phyloP scores from a whole-genome alignment of 2,329 filamentous ascomycete species.

The Fusarium buharicum region DNA sequence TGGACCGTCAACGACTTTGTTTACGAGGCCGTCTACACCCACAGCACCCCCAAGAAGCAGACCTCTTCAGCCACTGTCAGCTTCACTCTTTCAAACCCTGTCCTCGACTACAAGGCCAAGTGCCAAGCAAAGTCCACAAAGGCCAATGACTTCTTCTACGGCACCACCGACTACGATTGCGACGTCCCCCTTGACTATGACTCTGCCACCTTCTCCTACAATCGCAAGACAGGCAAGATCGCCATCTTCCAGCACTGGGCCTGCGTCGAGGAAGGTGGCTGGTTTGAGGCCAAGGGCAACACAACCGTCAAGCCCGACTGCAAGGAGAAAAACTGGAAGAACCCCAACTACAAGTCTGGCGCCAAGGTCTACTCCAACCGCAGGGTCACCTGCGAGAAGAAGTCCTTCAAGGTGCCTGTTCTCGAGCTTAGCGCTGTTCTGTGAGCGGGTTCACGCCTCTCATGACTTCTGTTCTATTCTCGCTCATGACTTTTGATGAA shows the following conservation, averaged over 20 bases:
- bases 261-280: slow-evolving; percentile 55
- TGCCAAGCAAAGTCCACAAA: slow-evolving; percentile 56
- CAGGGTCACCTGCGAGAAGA: slow-evolving; percentile 44
- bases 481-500: slow-evolving; percentile 4
- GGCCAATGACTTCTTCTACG: slow-evolving; percentile 61
- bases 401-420: slow-evolving; percentile 42
- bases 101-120: slow-evolving; percentile 51
- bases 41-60: slow-evolving; percentile 61
- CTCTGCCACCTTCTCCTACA: slow-evolving; percentile 57
- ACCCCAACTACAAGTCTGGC: slow-evolving; percentile 47
- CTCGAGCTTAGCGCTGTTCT: slow-evolving; percentile 46
- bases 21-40: slow-evolving; percentile 60
- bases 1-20: slow-evolving; percentile 59
- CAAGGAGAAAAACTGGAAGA: slow-evolving; percentile 45
- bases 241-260: slow-evolving; percentile 61
- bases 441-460: slow-evolving; percentile 11
- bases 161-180: slow-evolving; percentile 58
- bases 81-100: slow-evolving; percentile 62
- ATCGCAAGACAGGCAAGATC: slow-evolving; percentile 51
- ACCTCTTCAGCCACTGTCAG: slow-evolving; percentile 57
- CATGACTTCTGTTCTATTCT: slow-evolving; percentile 1
- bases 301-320: slow-evolving; percentile 44
- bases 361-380: slow-evolving; percentile 46
- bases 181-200: slow-evolving; percentile 43
- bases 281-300: slow-evolving; percentile 47